phyloP scores from a whole-genome alignment of 78 protist genomes.

The Dictyostelium brefeldianum region DNA sequence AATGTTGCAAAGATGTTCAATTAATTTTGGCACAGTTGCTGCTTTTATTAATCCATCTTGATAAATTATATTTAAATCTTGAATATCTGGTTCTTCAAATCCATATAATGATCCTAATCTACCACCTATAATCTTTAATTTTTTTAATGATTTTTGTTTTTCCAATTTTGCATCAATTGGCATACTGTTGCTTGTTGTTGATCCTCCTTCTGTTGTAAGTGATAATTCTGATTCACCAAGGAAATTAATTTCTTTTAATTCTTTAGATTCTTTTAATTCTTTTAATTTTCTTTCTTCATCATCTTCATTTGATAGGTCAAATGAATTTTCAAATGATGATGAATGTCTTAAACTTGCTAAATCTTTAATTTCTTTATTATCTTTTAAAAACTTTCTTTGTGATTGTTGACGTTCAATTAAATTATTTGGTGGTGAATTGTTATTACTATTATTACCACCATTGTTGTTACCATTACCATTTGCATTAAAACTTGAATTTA shows the following conservation, averaged over 20 bases:
- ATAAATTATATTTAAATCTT: conserved; percentile 38
- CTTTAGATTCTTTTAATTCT: conserved; percentile 6
- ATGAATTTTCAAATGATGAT: not conserved
- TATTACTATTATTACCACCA: not conserved
- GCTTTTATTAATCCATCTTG: conserved; percentile 39
- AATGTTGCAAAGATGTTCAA: conserved; percentile 42
- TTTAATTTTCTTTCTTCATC: conserved; percentile 18
- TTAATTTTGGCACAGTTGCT: conserved; percentile 55
- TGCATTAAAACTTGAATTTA: not conserved
- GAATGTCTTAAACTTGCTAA: not conserved
- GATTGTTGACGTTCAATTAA: not conserved
- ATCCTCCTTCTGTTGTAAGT: too few relatives aligned
- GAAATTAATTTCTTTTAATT: conserved; percentile 11
- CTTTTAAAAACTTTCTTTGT: not conserved
- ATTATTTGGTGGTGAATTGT: not conserved
- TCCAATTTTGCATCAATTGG: conserved; percentile 3
- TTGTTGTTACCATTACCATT: not conserved
- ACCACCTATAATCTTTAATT: conserved; percentile 10
- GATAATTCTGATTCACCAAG: not conserved
- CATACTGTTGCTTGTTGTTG: not conserved
- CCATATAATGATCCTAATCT: conserved; percentile 64
- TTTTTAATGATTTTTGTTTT: conserved; percentile 1
- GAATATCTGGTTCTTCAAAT: conserved; percentile 54
- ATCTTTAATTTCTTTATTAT: conserved; percentile 8
- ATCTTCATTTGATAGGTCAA: not conserved